Evolutionary conservation across 257 asterid species (phyloP), one percentile per base, ranked within the genome.

Genomic region (Capsicum baccatum): DNA sequence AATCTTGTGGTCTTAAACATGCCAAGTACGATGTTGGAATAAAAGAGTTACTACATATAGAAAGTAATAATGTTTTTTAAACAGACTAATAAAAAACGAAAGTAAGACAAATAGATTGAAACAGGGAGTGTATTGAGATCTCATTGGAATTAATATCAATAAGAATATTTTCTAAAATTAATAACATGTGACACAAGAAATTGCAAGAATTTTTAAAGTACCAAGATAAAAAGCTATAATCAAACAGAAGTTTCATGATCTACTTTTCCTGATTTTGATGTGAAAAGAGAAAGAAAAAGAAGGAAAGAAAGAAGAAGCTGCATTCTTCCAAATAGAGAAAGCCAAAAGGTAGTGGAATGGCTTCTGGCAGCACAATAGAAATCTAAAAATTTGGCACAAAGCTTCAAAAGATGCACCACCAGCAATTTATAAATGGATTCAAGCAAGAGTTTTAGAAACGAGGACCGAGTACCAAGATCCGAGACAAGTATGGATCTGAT

Each of bases 101-200:
- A 68, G 78, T 15, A 68, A 37, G 54, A 37, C 78, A 16, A 2
- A 42, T 8, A 15, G 8, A 16, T 68, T 68, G 78, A 37, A 11
- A 67, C 1, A 4, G 52, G 78, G 52, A 37, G 54, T 39, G 9
- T 19, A 74, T 19, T 73, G 42, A 73, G 60, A 73, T 73, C 60
- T 48, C 60, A 73, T 6, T 54, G 42, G 19, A 73, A 19, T 73
- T 48, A 68, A 68, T 15, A 68, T 68, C 78, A 68, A 16, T 68
- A 48, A 71, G 79, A 71, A 71, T 71, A 71, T 71, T 37, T 71
- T 71, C 79, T 47, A 71, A 9, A 71, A 47, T 71, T n/a, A 47
- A 47, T 71, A 67, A 19, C 17, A 70, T 10, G 57, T 11, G 33
- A 70, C 57, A 17, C 35, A 44, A 44, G 79, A 44, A 70, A 44